A percentile compares a stretch with the other conserved stretches of the same genome.
These are phyloP conservation scores for Goffeauzyma gilvescens DNA, from an alignment of 768 basidiomycete genomes.

Conservation along the genomic window DNA sequence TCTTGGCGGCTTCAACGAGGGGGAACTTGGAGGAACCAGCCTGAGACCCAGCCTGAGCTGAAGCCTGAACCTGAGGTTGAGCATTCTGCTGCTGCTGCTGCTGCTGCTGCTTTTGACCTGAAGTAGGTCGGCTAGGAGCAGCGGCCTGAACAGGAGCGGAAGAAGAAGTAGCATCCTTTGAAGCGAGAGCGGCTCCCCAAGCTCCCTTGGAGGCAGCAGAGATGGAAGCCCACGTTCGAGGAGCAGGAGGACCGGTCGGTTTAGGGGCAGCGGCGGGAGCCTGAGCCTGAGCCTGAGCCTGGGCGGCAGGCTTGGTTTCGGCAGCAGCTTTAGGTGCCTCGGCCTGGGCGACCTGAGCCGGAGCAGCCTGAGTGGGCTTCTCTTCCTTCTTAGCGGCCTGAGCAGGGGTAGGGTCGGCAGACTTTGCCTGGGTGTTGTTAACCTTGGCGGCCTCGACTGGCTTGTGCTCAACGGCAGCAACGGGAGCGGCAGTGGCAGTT, in stretches of 20 bases:
- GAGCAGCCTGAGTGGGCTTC: conserved; percentile 12
- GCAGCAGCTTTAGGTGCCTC: conserved; percentile 16
- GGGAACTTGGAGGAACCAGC: conserved; percentile 8
- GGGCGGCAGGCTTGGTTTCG: conserved; percentile 33
- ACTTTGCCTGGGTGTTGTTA: conserved; percentile 4
- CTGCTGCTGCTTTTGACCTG: conserved; percentile 11
- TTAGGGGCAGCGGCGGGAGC: conserved; percentile 33
- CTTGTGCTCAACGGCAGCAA: conserved; percentile 25
- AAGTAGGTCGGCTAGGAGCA: conserved; percentile 5
- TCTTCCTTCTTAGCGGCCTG: conserved; percentile 32
- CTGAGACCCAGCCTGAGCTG: conserved; percentile 28
- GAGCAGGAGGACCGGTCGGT: conserved; percentile 36
- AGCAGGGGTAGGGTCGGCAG: conserved; percentile 12
- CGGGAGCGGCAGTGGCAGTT: conserved; percentile 18
- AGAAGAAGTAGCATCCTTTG: conserved; percentile 42
- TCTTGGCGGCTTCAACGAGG: conserved; percentile 40
- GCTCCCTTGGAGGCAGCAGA: conserved; percentile 55
- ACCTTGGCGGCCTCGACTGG: conserved; percentile 9
- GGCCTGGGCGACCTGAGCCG: conserved; percentile 13
- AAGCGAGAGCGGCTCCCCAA: conserved; percentile 67
- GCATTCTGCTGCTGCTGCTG: conserved; percentile 3
- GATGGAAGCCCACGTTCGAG: conserved; percentile 80
- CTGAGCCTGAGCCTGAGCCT: no score
- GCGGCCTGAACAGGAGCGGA: conserved; percentile 12
- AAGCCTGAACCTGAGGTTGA: conserved; percentile 23